Evolutionary conservation across 148 eudicot species (phyloP).

Genomic region (Heliamphora exappendiculata): DNA sequence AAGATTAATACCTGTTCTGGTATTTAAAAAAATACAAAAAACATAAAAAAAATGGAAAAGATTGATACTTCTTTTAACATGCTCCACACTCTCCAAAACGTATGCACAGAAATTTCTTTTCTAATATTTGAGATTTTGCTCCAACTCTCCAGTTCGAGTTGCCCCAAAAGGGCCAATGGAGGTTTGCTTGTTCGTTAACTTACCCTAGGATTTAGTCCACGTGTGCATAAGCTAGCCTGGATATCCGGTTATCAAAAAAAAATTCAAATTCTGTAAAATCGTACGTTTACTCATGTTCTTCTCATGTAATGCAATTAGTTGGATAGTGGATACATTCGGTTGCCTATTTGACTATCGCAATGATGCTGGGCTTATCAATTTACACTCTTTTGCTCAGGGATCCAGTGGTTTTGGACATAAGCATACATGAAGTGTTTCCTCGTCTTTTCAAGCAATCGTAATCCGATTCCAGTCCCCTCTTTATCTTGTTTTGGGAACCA

Average conservation of each 20-base stretch:
- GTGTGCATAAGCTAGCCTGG: too few species aligned
- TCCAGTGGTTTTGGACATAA: conserved; percentile 68
- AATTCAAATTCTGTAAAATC: neutral
- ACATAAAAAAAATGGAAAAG: neutral
- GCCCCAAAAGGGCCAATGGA: too few species aligned
- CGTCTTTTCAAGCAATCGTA: conserved; percentile 46
- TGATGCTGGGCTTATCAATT: neutral
- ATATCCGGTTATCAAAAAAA: too few species aligned
- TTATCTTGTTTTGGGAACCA: neutral
- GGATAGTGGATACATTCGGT: neutral
- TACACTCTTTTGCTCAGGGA: conserved; percentile 40
- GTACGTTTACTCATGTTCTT: neutral
- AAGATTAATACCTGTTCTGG: neutral
- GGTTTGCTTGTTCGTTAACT: too few species aligned
- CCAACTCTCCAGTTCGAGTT: too few species aligned
- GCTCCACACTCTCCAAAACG: neutral
- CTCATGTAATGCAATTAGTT: neutral
- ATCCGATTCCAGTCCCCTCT: conserved; percentile 7
- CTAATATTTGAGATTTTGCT: neutral
- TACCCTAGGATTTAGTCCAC: too few species aligned
- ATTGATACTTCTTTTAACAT: neutral
- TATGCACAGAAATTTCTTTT: neutral
- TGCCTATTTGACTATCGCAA: neutral
- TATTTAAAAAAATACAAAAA: neutral
- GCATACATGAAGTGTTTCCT: conserved; percentile 67